Conservation (phyloP, 352 stramenopile species). For the Elongisporangium anandrum region DNA sequence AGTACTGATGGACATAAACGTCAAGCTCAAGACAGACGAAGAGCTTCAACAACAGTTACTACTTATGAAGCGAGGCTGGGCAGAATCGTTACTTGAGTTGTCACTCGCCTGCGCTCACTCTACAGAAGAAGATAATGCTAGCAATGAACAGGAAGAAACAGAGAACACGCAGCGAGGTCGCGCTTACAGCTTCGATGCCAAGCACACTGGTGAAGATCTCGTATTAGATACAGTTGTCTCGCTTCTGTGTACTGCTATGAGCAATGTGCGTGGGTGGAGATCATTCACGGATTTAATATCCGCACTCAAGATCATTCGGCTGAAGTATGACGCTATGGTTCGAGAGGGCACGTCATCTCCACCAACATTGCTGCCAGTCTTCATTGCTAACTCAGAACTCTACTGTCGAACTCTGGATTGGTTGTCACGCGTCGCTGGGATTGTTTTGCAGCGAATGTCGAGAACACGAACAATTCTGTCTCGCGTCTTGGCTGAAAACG, state of each 20-base stretch:
- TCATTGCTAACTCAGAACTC: constrained; percentile 26
- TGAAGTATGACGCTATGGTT: constrained; percentile 40
- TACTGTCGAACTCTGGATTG: constrained; percentile 56
- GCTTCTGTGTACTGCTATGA: constrained; percentile 71
- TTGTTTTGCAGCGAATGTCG: constrained; percentile 77
- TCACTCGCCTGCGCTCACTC: constrained; percentile 53
- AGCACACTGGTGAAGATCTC: constrained; percentile 73
- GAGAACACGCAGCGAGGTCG: constrained; percentile 15
- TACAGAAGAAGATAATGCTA: constrained; percentile 4
- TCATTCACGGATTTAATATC: constrained; percentile 67
- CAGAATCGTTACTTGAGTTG: constrained; percentile 67
- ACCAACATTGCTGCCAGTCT: constrained; percentile 7
- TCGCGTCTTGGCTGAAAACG: constrained; percentile 65
- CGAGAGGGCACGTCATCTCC: neutral
- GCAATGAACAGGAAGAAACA: constrained; percentile 3
- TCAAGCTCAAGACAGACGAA: constrained; percentile 81
- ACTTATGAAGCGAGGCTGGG: constrained; percentile 69
- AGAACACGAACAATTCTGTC: constrained; percentile 74
- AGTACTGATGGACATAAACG: constrained; percentile 85
- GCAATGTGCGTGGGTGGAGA: constrained; percentile 48
- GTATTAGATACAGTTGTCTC: constrained; percentile 82
- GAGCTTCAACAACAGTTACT: constrained; percentile 68
- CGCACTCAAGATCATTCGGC: constrained; percentile 50
- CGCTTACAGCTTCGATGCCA: constrained; percentile 61
- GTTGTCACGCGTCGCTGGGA: constrained; percentile 51